Evolutionary conservation across 306 rosid species (phyloP).

Genomic region (Mimosa pudica): DNA sequence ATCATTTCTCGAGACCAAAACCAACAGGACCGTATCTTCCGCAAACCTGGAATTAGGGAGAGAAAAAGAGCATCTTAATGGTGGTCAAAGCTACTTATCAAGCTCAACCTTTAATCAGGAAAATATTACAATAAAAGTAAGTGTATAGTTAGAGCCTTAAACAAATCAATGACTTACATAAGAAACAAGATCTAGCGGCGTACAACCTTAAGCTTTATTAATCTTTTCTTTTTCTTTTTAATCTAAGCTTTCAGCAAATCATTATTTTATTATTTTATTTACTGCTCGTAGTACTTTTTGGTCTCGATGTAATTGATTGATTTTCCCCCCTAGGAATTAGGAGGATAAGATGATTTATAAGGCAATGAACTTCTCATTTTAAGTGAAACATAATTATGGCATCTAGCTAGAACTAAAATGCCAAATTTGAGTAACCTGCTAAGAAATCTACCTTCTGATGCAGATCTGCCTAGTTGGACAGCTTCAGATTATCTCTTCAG

Average conservation of each 20-base stretch:
- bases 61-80: conserved; percentile 42
- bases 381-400: neutral
- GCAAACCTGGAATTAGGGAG: conserved; percentile 45
- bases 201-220: conserved; percentile 6
- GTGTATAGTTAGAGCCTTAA: conserved; percentile 32
- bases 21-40: conserved; percentile 44
- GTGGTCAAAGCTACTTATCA: conserved; percentile 41
- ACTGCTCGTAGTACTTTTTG: too few relatives aligned
- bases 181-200: conserved; percentile 3
- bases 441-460: conserved; percentile 36
- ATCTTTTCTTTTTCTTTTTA: neutral
- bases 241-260: neutral
- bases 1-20: conserved; percentile 44
- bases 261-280: too few relatives aligned
- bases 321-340: too few relatives aligned
- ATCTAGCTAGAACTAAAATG: conserved; percentile 15
- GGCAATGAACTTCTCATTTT: conserved; percentile 16
- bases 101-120: conserved; percentile 46
- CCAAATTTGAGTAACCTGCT: conserved; percentile 29
- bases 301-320: too few relatives aligned
- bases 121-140: conserved; percentile 69
- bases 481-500: conserved; percentile 97
- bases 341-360: neutral
- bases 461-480: conserved; percentile 95
- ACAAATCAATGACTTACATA: conserved; percentile 17